Percentiles rank a stretch among this genome's conserved stretches.
These are phyloP conservation scores for Epichloe glyceriae DNA, from an alignment of 2,329 filamentous ascomycete genomes.

Conservation along the genomic window DNA sequence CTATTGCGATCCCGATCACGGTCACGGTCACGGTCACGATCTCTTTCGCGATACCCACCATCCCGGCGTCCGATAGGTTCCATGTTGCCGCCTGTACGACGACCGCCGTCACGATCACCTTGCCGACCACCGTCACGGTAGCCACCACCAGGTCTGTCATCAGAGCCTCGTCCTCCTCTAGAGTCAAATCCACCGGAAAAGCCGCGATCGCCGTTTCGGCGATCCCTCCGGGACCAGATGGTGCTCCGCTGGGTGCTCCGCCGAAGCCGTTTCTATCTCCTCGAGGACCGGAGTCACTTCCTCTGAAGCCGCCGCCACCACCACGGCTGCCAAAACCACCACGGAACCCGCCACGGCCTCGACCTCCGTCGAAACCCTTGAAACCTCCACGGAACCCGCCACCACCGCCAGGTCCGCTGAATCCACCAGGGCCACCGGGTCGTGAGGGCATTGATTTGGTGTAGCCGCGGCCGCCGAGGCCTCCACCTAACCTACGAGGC, in stretches of 20 bases:
- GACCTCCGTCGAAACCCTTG: conserved; percentile 33
- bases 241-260: conserved; percentile 40
- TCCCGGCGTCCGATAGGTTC: conserved; percentile 65
- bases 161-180: conserved; percentile 42
- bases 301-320: conserved; percentile 40
- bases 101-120: conserved; percentile 20
- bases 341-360: conserved; percentile 29
- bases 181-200: conserved; percentile 39
- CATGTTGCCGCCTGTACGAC: conserved; percentile 63
- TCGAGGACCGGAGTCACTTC: conserved; percentile 24
- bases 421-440: conserved; percentile 50
- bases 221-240: conserved; percentile 45
- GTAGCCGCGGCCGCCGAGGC: conserved; percentile 83
- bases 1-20: conserved; percentile 27
- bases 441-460: conserved; percentile 67
- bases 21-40: conserved; percentile 42
- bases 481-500: conserved; percentile 80
- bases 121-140: conserved; percentile 29
- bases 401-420: conserved; percentile 39
- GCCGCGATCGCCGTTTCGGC: conserved; percentile 27
- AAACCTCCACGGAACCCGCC: conserved; percentile 33
- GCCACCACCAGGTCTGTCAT: conserved; percentile 39
- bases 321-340: conserved; percentile 34
- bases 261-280: conserved; percentile 32
- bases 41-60: conserved; percentile 36